Evolutionary conservation across 345 rosid genomes (phyloP), one percentile per base, ranked within the genome.

Genomic region (Limnanthes douglasii): DNA sequence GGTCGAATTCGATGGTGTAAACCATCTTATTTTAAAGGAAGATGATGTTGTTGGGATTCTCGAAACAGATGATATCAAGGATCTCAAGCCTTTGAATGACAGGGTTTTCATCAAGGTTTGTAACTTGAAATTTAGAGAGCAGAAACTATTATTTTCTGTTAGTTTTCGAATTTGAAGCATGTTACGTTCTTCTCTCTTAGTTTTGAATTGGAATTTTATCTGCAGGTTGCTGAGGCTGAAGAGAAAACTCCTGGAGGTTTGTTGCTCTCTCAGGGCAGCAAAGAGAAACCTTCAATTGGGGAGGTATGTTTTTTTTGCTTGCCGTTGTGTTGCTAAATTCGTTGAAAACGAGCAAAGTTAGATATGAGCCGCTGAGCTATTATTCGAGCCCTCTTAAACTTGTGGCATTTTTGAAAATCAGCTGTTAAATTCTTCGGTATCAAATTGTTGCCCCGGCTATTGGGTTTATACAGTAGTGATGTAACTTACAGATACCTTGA

Each of bases 231-330:
- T 25, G 85, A 75, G 57, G 93, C 94, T 2, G 93, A 92, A 73
- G 78, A 70, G 66, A 85, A 70, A 59, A 92, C 96, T 48, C 71
- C 99, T 11, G 99, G 96, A 45, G 99, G 99, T 29, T 56, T 92
- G 72, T 46, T 85, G 46, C 48, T 90, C 55, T 77, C 96, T 0
- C 85, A 70, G 56, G 73, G 93, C 22, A 62, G 69, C 63, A 85
- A 85, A 63, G 96, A 90, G 59, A 84, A 85, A 46, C 96, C 96
- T 49, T 85, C 94, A 15, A 67, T 85, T 30, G 99, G 96, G 57
- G 60, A 59, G 35, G 99, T 85, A 55, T 57, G 66, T 23, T n/a
- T 0, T 5, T 41, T 12, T 15, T 2, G 6, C 31, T 11, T 15
- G 18, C 35, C 11, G 21, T 31, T 31, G n/a, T 42, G 15, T 29